Base-by-base conservation (phyloP, 78 protist species). In the Polysphondylium violaceum region DNA sequence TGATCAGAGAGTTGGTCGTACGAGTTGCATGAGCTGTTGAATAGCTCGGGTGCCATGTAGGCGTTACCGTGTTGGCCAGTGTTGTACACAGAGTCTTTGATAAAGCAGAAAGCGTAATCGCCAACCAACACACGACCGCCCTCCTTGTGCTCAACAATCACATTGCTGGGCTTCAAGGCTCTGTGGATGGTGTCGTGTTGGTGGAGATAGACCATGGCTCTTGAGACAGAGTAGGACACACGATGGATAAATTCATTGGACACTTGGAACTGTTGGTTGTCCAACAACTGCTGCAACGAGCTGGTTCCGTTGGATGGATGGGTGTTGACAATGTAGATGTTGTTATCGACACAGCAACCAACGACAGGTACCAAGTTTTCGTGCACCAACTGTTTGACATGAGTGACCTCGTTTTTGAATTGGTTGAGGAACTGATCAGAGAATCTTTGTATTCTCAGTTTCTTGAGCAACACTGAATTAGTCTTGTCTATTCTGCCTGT, bases 301-400 rank as follows among this genome's bases (percentile, higher is more conserved):
- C 43, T 58, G 47, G 27, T 29, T 31, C 64, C 64, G 8, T 83
- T 65, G 0, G 36, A 44, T 27, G 58, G 68, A 44, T 74, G 79
- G 21, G 71, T 14, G n/a, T 27, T 58, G 3, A 69, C 33, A 14
- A 55, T 31, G 0, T 17, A 55, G 12, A 68, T 83, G 12, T 21
- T 59, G 25, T 36, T 59, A 41, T 83, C 91, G 16, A 59, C 12
- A 56, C 63, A 83, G n/a, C 77, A 51, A n/a, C 91, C 91, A 19
- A 23, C 33, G 19, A 83, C 58, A 44, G 91, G 91, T 58, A 65
- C 36, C 17, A 83, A 9, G 44, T 83, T 83, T 25, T 83, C 91
- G 33, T 83, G 91, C 56, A 35, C 51, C 43, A 83, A 55, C 0
- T 83, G 74, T 33, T 33, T 36, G 0, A 83, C 4, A 41, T 67